Base-by-base conservation (phyloP, 495 filamentous ascomycete species). In the Massariosphaeria phaeospora region DNA sequence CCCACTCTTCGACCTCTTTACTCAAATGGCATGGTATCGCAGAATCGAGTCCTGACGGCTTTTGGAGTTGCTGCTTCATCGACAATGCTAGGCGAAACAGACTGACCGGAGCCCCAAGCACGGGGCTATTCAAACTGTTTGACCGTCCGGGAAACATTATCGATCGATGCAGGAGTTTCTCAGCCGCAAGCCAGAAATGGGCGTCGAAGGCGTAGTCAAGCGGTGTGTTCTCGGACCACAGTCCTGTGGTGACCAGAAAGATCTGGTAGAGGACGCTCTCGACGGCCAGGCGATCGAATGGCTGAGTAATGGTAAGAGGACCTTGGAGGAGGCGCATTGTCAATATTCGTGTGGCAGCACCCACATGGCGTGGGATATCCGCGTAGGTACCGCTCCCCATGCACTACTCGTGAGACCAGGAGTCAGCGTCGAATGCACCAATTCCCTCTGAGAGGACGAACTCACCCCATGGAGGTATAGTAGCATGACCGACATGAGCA, bases 71-170 rank as follows among this genome's bases (percentile, higher is more conserved):
- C 38, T 40, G 38, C 15, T 21, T 40, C 2, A 40, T 17, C 15
- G 17, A 23, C n/a, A 40, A 40, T 4, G 15, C 18, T 10, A 40
- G 38, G 17, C 38, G 20, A n/a, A 40, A 40, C 15, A 40, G 24
- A 40, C 17, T 23, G 6, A 40, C 38, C 12, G 18, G 38, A 40
- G 10, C 38, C 7, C 18, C 38, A 8, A 40, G 38, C 9, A 40
- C 43, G 27, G 26, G 20, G 20, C 41, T 29, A 25, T 47, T 47
- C 12, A 47, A 47, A 18, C 43, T 33, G 11, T 47, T 47, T 3
- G 17, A 30, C 9, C 26, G 8, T 30, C 43, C 20, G 43, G 18
- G 24, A 47, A 47, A 20, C 20, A 47, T n/a, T 21, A 7, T 40
- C 17, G 38, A 21, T 21, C 12, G 38, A 21, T 40, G 4, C 10